Conservation (phyloP, 2,329 filamentous ascomycete genomes). For the Sporothrix euskadiensis region DNA sequence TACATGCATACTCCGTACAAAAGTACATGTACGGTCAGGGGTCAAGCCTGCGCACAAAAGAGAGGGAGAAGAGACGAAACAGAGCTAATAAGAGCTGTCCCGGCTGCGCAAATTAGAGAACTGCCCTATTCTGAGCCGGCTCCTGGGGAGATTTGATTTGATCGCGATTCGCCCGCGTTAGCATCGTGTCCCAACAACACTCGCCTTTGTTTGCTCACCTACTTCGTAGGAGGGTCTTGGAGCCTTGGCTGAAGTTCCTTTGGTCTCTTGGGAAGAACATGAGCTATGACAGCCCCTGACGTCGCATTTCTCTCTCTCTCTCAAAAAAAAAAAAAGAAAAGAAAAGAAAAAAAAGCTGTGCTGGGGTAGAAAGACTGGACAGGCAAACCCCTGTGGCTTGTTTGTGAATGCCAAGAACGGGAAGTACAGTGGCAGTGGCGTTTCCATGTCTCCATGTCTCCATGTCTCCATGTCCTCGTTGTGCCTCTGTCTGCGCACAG, state of each 20-base stretch:
- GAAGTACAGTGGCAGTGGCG: neutral
- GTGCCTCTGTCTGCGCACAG: neutral
- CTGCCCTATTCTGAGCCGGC: neutral
- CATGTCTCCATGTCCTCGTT: neutral
- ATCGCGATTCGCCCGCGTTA: constrained; percentile 1
- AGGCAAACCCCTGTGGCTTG: constrained; percentile 12
- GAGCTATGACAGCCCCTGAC: constrained; percentile 9
- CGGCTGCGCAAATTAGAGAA: constrained; percentile 11
- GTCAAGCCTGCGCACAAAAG: neutral
- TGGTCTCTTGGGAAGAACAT: neutral
- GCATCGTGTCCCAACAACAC: neutral
- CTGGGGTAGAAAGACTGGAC: neutral
- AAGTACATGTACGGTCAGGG: neutral
- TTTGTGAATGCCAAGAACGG: neutral
- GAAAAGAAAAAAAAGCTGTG: neutral
- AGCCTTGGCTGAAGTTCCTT: neutral
- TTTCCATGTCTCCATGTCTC: constrained; percentile 14
- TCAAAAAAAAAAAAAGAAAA: too few relatives aligned
- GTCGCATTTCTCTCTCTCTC: constrained; percentile 19
- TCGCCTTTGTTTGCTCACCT: neutral
- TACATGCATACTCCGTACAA: neutral
- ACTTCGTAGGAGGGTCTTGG: neutral
- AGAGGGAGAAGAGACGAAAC: constrained; percentile 5
- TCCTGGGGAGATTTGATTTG: neutral
- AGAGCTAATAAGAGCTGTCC: constrained; percentile 4